These are phyloP conservation scores for Ampelocalamus luodianensis DNA, from an alignment of 176 grass and related monocot genomes.

Conservation along the genomic window DNA sequence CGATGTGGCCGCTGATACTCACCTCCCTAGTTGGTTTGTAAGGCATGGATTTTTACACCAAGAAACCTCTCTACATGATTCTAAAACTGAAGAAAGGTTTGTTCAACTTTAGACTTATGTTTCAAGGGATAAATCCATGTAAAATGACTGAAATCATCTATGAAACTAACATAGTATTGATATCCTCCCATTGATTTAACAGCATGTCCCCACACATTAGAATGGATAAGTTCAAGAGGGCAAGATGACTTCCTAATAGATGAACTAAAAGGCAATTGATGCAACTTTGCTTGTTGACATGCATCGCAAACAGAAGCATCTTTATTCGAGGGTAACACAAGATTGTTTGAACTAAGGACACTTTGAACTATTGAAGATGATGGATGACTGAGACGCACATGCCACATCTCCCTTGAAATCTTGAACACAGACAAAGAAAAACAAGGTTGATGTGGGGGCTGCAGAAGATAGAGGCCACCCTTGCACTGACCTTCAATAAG, in stretches of 20 bases:
- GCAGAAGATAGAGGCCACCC: neutral
- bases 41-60: rapidly evolving
- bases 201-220: neutral
- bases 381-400: neutral
- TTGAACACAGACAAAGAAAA: too few species aligned
- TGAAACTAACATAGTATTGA: neutral
- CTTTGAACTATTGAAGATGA: neutral
- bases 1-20: neutral
- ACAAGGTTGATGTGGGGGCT: too few species aligned
- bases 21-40: neutral
- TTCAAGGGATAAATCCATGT: neutral
- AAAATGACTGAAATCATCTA: neutral
- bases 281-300: neutral
- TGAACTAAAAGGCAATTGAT: neutral
- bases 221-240: neutral
- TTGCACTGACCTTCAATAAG: neutral
- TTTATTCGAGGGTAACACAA: neutral
- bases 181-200: neutral
- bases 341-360: neutral
- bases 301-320: neutral
- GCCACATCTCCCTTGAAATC: neutral
- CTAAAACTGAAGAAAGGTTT: neutral
- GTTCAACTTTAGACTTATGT: neutral
- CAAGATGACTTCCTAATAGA: too few species aligned
- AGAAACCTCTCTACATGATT: neutral